Conservation (phyloP, 768 basidiomycete genomes). For the Lentinula detonsa region DNA sequence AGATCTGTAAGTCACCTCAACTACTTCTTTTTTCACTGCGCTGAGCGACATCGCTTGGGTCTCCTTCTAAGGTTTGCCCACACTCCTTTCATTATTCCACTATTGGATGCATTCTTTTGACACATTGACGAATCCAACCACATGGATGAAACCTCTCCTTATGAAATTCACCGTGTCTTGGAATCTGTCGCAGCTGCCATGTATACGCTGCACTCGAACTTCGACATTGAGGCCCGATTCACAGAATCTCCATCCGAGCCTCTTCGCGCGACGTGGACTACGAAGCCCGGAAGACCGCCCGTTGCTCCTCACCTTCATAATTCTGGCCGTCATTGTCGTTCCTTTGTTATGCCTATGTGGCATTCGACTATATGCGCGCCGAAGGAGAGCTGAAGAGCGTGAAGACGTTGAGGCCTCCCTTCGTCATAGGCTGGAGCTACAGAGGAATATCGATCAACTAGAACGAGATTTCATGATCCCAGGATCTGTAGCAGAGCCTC, state of each 20-base stretch:
- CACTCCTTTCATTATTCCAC: not conserved
- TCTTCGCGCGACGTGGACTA: not conserved
- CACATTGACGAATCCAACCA: not conserved
- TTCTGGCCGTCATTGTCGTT: not conserved
- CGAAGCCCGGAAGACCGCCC: not conserved
- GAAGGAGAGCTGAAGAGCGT: not conserved
- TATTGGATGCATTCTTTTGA: not conserved
- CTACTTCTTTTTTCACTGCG: not conserved
- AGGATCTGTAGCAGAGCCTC: not conserved
- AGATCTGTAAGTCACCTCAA: not conserved
- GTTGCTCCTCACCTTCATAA: not conserved
- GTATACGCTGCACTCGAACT: not conserved
- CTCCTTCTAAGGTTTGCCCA: not conserved
- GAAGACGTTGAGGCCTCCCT: not conserved
- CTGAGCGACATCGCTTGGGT: not conserved
- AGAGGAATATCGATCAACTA: not conserved
- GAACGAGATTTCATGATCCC: not conserved
- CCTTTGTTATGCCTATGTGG: not conserved
- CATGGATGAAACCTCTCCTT: not conserved
- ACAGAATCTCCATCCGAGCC: not conserved
- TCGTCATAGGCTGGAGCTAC: not conserved
- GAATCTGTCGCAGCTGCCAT: not conserved
- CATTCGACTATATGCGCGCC: not conserved
- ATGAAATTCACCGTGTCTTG: not conserved
- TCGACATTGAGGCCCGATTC: not conserved